Evolutionary conservation across 140 eudicot genomes (phyloP), one percentile per base, ranked within the genome.

Genomic region (Ambrosia hybrid): DNA sequence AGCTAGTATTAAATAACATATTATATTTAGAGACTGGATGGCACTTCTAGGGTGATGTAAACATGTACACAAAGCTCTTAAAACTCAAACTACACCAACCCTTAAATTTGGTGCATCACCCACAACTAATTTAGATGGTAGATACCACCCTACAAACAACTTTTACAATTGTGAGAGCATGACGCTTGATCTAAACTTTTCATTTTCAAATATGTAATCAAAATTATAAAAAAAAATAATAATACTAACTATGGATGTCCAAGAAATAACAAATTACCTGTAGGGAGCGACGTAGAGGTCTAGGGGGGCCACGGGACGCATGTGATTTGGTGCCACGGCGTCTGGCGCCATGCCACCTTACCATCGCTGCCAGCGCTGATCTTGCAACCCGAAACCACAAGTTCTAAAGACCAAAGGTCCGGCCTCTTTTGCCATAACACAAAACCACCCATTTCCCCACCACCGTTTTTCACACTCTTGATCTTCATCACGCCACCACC

Each of bases 341-440:
- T 92, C 73, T 92, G 96, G 39, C 95, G 80, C 98, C 98, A 92
- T 5, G 98, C 98, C 81, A 89, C 89, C 78, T 92, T 92, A 8
- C 98, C 98, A 66, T 92, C 96, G 52, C 98, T 87, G 0, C 98
- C 98, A 11, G 96, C 98, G 67, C 95, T 85, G 43, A 92, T 85
- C 85, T 92, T 92, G 61, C 79, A 85, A 41, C 92, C 96, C 0
- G 95, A 87, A 73, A 92, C 93, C 80, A 92, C 85, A 74, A 92
- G 68, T 69, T 92, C 98, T 71, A 92, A 79, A 15, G 88, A 87
- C 98, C 98, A 92, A 37, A 92, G 76, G 46, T 89, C 95, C 6
- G 96, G 96, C 85, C 91, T 76, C 57, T 89, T 89, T 63, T 92
- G 98, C 98, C 98, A 92, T 83, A 92, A 59, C 63, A 92, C 98